Evolutionary conservation across 2,329 filamentous ascomycete species (phyloP).

Genomic region (Ampelomyces quisqualis): DNA sequence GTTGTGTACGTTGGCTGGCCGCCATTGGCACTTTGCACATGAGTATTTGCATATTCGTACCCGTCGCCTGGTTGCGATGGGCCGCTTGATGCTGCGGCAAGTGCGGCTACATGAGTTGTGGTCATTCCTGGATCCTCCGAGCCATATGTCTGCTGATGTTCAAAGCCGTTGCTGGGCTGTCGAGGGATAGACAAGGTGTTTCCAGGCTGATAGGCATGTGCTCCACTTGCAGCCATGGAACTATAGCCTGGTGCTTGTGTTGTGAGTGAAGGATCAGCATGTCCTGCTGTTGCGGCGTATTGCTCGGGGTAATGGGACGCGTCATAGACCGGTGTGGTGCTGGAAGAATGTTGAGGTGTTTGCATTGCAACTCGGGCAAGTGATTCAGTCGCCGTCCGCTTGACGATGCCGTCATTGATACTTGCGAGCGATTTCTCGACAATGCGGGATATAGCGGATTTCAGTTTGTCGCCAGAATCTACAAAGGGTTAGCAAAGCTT

Average conservation of each 20-base stretch:
- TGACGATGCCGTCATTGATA: conserved; percentile 49
- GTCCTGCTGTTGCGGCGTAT: conserved; percentile 19
- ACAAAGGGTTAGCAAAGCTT: neutral
- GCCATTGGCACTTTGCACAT: conserved; percentile 20
- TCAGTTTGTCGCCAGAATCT: conserved; percentile 53
- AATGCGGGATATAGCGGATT: conserved; percentile 52
- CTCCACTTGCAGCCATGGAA: conserved; percentile 10
- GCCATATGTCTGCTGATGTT: conserved; percentile 33
- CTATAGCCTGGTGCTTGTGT: conserved; percentile 25
- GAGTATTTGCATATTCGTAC: conserved; percentile 29
- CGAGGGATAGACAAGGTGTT: conserved; percentile 24
- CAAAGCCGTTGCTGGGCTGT: conserved; percentile 24
- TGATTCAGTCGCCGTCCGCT: conserved; percentile 48
- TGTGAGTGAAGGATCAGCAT: conserved; percentile 25
- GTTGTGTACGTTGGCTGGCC: conserved; percentile 24
- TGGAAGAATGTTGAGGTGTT: conserved; percentile 24
- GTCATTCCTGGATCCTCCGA: conserved; percentile 32
- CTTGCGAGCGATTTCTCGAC: conserved; percentile 52
- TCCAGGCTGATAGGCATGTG: conserved; percentile 32
- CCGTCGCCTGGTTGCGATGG: conserved; percentile 21
- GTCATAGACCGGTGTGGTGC: conserved; percentile 22
- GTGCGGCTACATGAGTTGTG: conserved; percentile 32
- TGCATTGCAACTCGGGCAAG: conserved; percentile 43
- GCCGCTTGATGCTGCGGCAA: conserved; percentile 28
- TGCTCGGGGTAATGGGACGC: conserved; percentile 27